A percentile compares a stretch with the other conserved stretches of the same genome.
These are phyloP conservation scores for Hirschioporus abietinus DNA, from an alignment of 768 basidiomycete species.

Conservation along the genomic window DNA sequence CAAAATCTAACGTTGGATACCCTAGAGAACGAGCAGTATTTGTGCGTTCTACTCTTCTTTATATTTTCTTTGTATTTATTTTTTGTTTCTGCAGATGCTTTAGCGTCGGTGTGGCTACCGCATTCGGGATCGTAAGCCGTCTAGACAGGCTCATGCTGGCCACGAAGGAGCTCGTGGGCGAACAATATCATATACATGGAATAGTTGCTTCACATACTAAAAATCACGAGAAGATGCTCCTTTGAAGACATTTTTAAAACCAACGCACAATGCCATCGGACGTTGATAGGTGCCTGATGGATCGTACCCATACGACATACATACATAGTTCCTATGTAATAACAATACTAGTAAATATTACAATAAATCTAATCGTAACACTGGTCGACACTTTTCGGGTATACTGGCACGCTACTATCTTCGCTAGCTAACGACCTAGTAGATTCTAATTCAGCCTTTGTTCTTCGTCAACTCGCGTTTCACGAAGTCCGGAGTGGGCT, in stretches of 20 bases:
- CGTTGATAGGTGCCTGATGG: too few relatives aligned
- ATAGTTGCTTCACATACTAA: slow-evolving; percentile 6
- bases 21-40: slow-evolving; percentile 70
- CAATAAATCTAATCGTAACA: too few relatives aligned
- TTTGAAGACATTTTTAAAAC: background rate
- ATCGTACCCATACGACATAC: too few relatives aligned
- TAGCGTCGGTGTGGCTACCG: slow-evolving; percentile 67
- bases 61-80: too few relatives aligned
- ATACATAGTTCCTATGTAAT: too few relatives aligned
- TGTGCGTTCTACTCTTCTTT: slow-evolving; percentile 48
- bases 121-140: slow-evolving; percentile 63
- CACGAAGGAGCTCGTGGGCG: slow-evolving; percentile 81
- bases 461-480: background rate
- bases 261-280: too few relatives aligned
- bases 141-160: slow-evolving; percentile 77
- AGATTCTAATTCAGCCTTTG: too few relatives aligned
- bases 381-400: too few relatives aligned
- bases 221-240: background rate
- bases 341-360: too few relatives aligned
- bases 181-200: slow-evolving; percentile 81
- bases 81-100: slow-evolving; percentile 48
- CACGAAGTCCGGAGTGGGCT: background rate
- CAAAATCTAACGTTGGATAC: slow-evolving; percentile 65
- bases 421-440: too few relatives aligned
- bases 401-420: too few relatives aligned